Evolutionary conservation across 257 asterid genomes (phyloP), one percentile per base, ranked within the genome.

Genomic region (Fraxinus cuspidata): DNA sequence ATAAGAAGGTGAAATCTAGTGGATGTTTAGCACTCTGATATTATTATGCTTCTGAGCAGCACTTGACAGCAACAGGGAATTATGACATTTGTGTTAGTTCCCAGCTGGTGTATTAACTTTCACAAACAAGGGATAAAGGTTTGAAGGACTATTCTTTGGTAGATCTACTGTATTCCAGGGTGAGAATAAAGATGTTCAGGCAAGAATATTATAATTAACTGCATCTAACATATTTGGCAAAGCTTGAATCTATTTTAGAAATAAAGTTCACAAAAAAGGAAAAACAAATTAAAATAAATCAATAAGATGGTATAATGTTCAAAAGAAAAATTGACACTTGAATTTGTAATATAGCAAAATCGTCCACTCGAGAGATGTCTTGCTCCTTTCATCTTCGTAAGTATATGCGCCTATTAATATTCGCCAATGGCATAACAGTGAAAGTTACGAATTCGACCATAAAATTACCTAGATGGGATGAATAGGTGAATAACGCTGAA

Each of bases 1-100:
- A 80, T 58, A 86, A 75, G 72, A 73, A 74, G 86, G 74, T 35
- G 69, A 87, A 76, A 84, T 82, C 86, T 77, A 82, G 83, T 84
- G 87, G 77, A 70, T 76, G 53, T 44, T 44, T 44, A 13, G 53
- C 53, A 44, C 53, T 3, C 53, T 44, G 53, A 78, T 82, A 77
- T 83, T 77, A 81, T 85, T 78, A 13, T 40, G 15, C 49, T 2
- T 40, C 49, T 82, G 19, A 70, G 16, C 75, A 78, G 70, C 78
- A 74, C 83, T 78, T 83, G 78, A 68, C 74, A 65, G 69, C 66
- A 40, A 69, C 70, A 74, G 13, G 27, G 74, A 80, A 77, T 77
- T 66, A 77, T 38, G 44, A 58, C 23, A 60, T 63, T 64, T 75
- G 47, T 37, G 58, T 72, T 13, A 44, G 49, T 40, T 40, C 49